Base-by-base conservation (phyloP, 257 asterid genomes). In the Nicotiana noctiflora region DNA sequence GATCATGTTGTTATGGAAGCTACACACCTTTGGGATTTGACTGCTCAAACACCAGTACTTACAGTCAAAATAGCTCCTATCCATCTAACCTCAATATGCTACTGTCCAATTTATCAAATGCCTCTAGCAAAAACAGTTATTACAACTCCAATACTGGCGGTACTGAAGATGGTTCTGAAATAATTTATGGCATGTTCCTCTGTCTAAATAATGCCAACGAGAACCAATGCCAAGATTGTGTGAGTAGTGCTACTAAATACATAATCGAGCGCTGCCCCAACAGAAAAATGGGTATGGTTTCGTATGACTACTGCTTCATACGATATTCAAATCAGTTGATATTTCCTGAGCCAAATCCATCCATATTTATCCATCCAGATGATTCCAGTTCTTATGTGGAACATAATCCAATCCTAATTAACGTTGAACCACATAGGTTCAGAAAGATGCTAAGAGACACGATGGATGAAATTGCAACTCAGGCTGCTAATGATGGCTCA, bases 131-230 rank as follows among this genome's bases (percentile, higher is more conserved):
- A 23, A 1, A 79, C 29, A 23, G 5, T 0, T 79, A 60, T 11
- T 14, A 61, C 81, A 14, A 15, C n/a, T 15, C n/a, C 60, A 12
- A 62, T 10, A 4, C 25, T 23, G n/a, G 11, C 6, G 70, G 21
- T 2, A 29, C 31, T 29, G 21, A 14, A 8, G 46, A 2, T 40
- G 46, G 40, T 21, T 12, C 29, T 5, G 75, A 46, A 29, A 61
- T 10, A 64, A 32, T 61, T 49, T 79, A 62, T 44, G 81, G 81
- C 65, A 34, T 60, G 14, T 78, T 78, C 34, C 19, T 60, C 74
- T 78, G 81, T 66, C 81, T 10, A 11, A 40, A 8, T 4, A 49
- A 78, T 52, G 6, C n/a, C 3, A 7, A 7, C 14, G 29, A 3
- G 5, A 7, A 0, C 46, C 46, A 37, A n/a, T 79, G 81, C 52